phyloP scores from a whole-genome alignment of 768 basidiomycete species.

The Cystobasidium onofrii region DNA sequence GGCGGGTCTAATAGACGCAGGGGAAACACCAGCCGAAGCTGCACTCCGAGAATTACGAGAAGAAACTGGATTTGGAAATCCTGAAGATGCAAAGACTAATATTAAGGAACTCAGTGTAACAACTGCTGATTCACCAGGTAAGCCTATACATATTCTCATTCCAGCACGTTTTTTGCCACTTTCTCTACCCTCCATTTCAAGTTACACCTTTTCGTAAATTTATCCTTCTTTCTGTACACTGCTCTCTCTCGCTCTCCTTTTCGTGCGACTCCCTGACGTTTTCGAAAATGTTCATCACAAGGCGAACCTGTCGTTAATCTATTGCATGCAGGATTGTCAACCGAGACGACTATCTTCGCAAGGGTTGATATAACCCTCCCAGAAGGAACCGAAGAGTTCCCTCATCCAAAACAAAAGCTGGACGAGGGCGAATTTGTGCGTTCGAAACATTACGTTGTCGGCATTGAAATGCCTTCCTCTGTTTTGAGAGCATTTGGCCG shows the following conservation, averaged over 20 bases:
- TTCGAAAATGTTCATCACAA: conserved; percentile 14
- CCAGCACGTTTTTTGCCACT: conserved; percentile 1
- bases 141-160: not conserved
- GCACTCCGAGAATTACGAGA: conserved; percentile 84
- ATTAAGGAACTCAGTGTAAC: conserved; percentile 60
- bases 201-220: too few species aligned
- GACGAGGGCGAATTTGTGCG: conserved; percentile 48
- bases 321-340: conserved; percentile 67
- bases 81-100: conserved; percentile 57
- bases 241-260: too few species aligned
- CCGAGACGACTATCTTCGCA: conserved; percentile 83
- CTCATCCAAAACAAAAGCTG: conserved; percentile 60
- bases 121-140: conserved; percentile 51
- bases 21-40: conserved; percentile 68
- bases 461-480: not conserved
- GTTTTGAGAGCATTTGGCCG: too few species aligned
- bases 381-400: conserved; percentile 47
- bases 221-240: too few species aligned
- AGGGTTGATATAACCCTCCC: conserved; percentile 56
- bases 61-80: conserved; percentile 74
- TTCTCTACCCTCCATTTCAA: too few species aligned
- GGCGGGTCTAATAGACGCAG: conserved; percentile 71
- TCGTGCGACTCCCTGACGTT: too few species aligned
- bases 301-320: not conserved
- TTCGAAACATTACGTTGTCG: too few species aligned